A percentile compares a stretch with the other conserved stretches of the same genome.
These are phyloP conservation scores for Podaxis pistillaris DNA, from an alignment of 768 basidiomycete genomes.

Conservation along the genomic window DNA sequence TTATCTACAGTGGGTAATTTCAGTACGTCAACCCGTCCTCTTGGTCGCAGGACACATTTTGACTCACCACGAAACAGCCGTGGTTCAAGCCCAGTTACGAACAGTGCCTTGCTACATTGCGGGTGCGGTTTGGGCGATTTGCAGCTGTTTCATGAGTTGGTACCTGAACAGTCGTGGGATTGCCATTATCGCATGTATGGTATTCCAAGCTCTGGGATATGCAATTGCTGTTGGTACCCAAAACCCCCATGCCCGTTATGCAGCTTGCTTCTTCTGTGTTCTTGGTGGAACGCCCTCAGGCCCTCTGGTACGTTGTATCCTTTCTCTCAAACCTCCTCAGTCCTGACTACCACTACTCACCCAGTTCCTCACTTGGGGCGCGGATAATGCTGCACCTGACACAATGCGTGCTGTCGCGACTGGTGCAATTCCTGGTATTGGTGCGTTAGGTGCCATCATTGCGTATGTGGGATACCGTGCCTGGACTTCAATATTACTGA, in stretches of 20 bases:
- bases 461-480: constrained; percentile 29
- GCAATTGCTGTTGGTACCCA: constrained; percentile 40
- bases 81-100: constrained; percentile 43
- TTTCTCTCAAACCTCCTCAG: background rate
- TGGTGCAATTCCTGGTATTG: constrained; percentile 44
- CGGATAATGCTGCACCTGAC: constrained; percentile 49
- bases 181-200: constrained; percentile 32
- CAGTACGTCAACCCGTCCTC: constrained; percentile 25
- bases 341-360: background rate
- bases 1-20: constrained; percentile 31
- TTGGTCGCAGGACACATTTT: background rate
- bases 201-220: constrained; percentile 42
- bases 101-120: constrained; percentile 50
- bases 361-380: constrained; percentile 43
- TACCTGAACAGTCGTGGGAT: constrained; percentile 34
- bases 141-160: constrained; percentile 33
- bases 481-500: background rate
- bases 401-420: constrained; percentile 46
- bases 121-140: constrained; percentile 38
- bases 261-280: constrained; percentile 43
- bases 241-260: constrained; percentile 44
- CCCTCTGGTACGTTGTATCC: constrained; percentile 26
- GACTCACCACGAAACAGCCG: constrained; percentile 26
- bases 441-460: constrained; percentile 43
- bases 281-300: constrained; percentile 37